These are phyloP conservation scores for Suillus subaureus DNA, from an alignment of 768 basidiomycete species.

Conservation along the genomic window DNA sequence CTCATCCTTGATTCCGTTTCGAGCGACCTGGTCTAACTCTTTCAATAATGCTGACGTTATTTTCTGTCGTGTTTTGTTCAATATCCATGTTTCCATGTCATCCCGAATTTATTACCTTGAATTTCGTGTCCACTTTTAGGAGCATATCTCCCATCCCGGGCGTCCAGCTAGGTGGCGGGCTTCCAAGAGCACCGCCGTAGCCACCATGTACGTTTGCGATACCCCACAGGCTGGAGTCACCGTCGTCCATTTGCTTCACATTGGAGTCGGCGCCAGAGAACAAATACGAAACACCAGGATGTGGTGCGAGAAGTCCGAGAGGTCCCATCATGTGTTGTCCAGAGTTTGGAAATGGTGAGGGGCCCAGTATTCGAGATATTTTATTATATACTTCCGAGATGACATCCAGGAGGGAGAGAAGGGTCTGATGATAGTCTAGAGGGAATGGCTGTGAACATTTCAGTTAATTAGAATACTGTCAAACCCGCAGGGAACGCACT, in stretches of 20 bases:
- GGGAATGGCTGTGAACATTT: slow-evolving; percentile 68
- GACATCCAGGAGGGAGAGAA: slow-evolving; percentile 86
- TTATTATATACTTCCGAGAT: slow-evolving; percentile 90
- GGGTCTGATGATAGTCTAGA: slow-evolving; percentile 86
- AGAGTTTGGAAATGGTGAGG: slow-evolving; percentile 71
- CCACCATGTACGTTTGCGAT: slow-evolving; percentile 57
- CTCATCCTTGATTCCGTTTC: slow-evolving; percentile 81
- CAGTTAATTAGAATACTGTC: slow-evolving; percentile 6
- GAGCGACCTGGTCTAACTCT: slow-evolving; percentile 82
- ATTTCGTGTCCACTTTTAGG: slow-evolving; percentile 77
- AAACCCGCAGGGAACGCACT: slow-evolving; percentile 44
- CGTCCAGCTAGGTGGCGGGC: slow-evolving; percentile 65
- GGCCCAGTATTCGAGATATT: slow-evolving; percentile 79
- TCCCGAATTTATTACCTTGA: slow-evolving; percentile 61
- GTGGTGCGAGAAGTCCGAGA: slow-evolving; percentile 71
- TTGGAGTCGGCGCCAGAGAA: slow-evolving; percentile 46
- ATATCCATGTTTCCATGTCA: background rate
- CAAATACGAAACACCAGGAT: slow-evolving; percentile 82
- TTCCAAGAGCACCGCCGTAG: slow-evolving; percentile 40
- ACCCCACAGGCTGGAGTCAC: slow-evolving; percentile 67
- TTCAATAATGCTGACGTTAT: slow-evolving; percentile 77
- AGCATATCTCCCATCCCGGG: slow-evolving; percentile 69
- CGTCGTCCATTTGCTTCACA: slow-evolving; percentile 40
- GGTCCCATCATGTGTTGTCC: slow-evolving; percentile 78
- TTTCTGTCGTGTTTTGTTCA: slow-evolving; percentile 54